These are phyloP conservation scores for Tulasnella sp. DNA, from an alignment of 768 basidiomycete species.

Conservation along the genomic window DNA sequence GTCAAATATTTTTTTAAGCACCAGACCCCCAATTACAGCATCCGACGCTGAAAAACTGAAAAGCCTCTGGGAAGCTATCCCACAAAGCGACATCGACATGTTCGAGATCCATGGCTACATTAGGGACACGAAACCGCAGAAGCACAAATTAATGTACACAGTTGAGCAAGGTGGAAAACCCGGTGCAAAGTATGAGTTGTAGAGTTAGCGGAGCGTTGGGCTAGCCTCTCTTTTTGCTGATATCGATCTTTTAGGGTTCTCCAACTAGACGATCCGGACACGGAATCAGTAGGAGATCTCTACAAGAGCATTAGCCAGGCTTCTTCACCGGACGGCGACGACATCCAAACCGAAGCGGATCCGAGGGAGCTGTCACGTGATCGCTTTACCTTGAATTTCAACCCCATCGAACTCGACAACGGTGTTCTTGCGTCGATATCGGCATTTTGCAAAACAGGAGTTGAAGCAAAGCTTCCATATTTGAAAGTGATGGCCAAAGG, in stretches of 20 bases:
- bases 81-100: neutral
- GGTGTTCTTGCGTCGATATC: neutral
- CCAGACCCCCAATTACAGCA: neutral
- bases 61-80: neutral
- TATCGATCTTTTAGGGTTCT: neutral
- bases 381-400: conserved; percentile 7
- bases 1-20: neutral
- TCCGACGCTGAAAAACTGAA: neutral
- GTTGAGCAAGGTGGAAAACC: neutral
- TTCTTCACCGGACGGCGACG: neutral
- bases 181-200: neutral
- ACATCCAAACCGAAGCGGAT: neutral
- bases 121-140: neutral
- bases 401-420: neutral
- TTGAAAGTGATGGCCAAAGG: neutral
- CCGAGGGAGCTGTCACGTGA: neutral
- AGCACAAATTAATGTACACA: neutral
- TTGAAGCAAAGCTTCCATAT: conserved; percentile 11
- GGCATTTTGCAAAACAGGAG: conserved; percentile 10
- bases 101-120: neutral
- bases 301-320: neutral
- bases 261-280: neutral
- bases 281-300: neutral
- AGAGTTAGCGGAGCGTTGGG: neutral
- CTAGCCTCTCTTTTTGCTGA: neutral